These are phyloP conservation scores for Rickenella mellea DNA, from an alignment of 768 basidiomycete species.

Conservation along the genomic window DNA sequence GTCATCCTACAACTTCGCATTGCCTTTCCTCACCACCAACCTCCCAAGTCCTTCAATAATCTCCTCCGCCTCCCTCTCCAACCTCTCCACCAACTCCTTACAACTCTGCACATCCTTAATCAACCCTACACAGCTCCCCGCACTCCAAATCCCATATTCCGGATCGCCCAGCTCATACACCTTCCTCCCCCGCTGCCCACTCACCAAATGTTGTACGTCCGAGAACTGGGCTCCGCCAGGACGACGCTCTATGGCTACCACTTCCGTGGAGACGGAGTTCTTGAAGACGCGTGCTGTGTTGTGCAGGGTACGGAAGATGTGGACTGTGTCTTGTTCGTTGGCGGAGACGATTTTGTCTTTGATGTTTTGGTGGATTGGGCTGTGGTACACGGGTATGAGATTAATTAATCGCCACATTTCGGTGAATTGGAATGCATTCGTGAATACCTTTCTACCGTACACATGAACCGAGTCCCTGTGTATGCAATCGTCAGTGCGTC, in stretches of 20 bases:
- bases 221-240: constrained; percentile 85
- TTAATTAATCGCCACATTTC: not conserved
- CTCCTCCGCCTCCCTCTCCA: constrained; percentile 71
- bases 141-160: constrained; percentile 83
- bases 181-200: constrained; percentile 55
- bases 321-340: constrained; percentile 74
- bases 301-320: constrained; percentile 82
- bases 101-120: constrained; percentile 84
- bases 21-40: constrained; percentile 11
- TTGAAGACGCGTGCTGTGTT: constrained; percentile 84
- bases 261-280: constrained; percentile 76
- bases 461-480: constrained; percentile 78
- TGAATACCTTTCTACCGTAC: constrained; percentile 69
- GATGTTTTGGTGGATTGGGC: constrained; percentile 82
- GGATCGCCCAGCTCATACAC: constrained; percentile 82
- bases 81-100: constrained; percentile 50
- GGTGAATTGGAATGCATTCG: not conserved
- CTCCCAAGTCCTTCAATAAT: constrained; percentile 42
- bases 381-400: constrained; percentile 15
- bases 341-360: constrained; percentile 84
- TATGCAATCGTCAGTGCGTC: not conserved
- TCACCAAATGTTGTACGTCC: constrained; percentile 70
- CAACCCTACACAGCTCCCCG: constrained; percentile 54
- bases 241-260: constrained; percentile 72
- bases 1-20: constrained; percentile 13